These are phyloP conservation scores for Arabidopsis thaliana DNA, from an alignment of 345 rosid genomes.

Conservation along the genomic window TAIR10.1 NC_003074.8:3647001-3647500, in stretches of 20 bases:
- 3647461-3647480: slow-evolving; percentile 40
- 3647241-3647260: slow-evolving; percentile 39
- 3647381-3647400: slow-evolving; percentile 31
- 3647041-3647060: slow-evolving; percentile 40
- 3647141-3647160: slow-evolving; percentile 43
- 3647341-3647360: slow-evolving; percentile 34
- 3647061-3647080: slow-evolving; percentile 69
- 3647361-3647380: slow-evolving; percentile 27
- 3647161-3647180: slow-evolving; percentile 38
- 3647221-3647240: slow-evolving; percentile 24
- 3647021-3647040: slow-evolving; percentile 69
- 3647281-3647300: slow-evolving; percentile 31
- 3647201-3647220: slow-evolving; percentile 37
- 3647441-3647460: slow-evolving; percentile 39
- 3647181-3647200: slow-evolving; percentile 34
- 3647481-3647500: slow-evolving; percentile 30
- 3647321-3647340: slow-evolving; percentile 40
- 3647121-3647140: neutral
- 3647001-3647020: slow-evolving; percentile 89
- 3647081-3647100: slow-evolving; percentile 59
- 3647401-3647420: slow-evolving; percentile 37
- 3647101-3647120: neutral
- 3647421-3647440: slow-evolving; percentile 22
- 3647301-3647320: slow-evolving; percentile 30
- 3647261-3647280: slow-evolving; percentile 34